Evolutionary conservation across 305 asterid species (phyloP), one percentile per base, ranked within the genome.

Genomic region (Fraxinus sp.): DNA sequence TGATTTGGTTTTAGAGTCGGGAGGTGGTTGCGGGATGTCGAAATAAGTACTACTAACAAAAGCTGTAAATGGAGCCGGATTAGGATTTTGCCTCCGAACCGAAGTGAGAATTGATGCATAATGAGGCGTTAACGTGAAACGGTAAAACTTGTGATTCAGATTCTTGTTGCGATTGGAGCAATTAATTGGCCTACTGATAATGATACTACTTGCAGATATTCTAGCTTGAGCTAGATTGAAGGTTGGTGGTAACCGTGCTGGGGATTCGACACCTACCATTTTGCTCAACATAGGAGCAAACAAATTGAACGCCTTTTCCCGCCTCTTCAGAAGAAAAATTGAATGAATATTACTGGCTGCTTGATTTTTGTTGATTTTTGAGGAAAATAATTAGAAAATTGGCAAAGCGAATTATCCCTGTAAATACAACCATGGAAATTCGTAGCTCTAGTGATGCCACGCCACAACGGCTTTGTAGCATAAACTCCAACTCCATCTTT

Each of bases 11-110:
- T 80, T 78, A 9, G 80, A 26, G 11, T 52, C 46, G 36, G 73
- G 82, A 55, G 83, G 79, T 64, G 75, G 86, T 86, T 75, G 85
- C 82, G 85, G 82, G 80, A 85, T 78, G 46, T 86, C 84, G 41
- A 68, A 71, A 30, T 89, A 75, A 9, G 87, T 85, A 41, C 39
- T 79, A 20, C 55, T 62, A 30, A 55, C 90, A 32, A 76, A 80
- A 78, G 81, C 83, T 78, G 87, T 82, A 84, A 84, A 84, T 20
- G 82, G 70, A 73, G 72, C 14, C n/a, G 57, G 77, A 18, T 78
- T 75, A 35, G 24, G 70, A 55, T 49, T 73, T 62, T 78, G 46
- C 79, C 80, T 78, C 37, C 80, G 52, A 57, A 14, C 33, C 64
- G 80, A 75, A 84, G 49, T 28, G 70, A 77, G 24, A 35, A 78